Percentiles rank a stretch among this genome's conserved stretches.
Evolutionary conservation across 192 early-diverging fungal species (phyloP).

Genomic region (Entomortierella beljakovae): DNA sequence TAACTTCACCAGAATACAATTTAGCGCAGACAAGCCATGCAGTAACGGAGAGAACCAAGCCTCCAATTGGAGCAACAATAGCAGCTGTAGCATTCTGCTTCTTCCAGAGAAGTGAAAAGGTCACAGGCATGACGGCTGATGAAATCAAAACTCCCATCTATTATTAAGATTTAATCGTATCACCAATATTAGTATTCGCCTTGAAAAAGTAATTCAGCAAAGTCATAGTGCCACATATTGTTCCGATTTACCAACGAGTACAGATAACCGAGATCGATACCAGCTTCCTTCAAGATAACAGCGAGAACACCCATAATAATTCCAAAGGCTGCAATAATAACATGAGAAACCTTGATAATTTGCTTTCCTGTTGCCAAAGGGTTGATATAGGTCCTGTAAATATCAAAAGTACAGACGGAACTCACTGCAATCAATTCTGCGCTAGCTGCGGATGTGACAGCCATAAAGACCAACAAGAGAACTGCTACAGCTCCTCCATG

Average conservation of each 20-base stretch:
- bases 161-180: constrained; percentile 7
- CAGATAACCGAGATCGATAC: constrained; percentile 75
- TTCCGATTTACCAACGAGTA: constrained; percentile 56
- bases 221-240: neutral
- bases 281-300: constrained; percentile 69
- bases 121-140: constrained; percentile 72
- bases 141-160: constrained; percentile 76
- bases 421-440: constrained; percentile 82
- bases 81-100: constrained; percentile 72
- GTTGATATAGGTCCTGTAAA: constrained; percentile 79
- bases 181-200: neutral
- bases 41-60: constrained; percentile 62
- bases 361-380: constrained; percentile 71
- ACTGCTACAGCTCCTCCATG: constrained; percentile 72
- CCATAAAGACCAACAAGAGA: constrained; percentile 79
- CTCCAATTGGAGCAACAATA: constrained; percentile 62
- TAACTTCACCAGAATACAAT: constrained; percentile 66
- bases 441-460: constrained; percentile 80
- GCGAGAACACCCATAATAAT: constrained; percentile 77
- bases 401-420: constrained; percentile 78
- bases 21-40: constrained; percentile 71
- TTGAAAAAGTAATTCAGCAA: neutral
- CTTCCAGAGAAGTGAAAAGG: constrained; percentile 73
- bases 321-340: constrained; percentile 68
- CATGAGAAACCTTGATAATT: constrained; percentile 67